phyloP scores from a whole-genome alignment of 179 eudicot genomes.

The Gypsophila paniculata region DNA sequence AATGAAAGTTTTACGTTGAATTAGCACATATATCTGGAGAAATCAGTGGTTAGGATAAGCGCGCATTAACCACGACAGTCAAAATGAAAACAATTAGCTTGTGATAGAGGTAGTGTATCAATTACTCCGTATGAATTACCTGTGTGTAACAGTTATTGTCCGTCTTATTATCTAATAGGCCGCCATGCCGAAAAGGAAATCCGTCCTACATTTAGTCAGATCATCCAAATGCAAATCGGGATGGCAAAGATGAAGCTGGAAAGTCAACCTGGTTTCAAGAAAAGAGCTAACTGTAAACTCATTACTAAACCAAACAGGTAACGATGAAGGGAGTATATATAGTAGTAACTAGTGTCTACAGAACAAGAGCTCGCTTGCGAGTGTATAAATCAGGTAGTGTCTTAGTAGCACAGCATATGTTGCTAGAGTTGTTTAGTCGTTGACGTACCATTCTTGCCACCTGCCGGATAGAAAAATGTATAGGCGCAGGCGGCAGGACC shows the following conservation, averaged over 20 bases:
- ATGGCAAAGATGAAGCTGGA: conserved; percentile 23
- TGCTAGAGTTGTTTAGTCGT: conserved; percentile 1
- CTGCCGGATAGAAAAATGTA: conserved; percentile 10
- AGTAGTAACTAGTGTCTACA: no score
- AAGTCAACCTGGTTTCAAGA: conserved; percentile 14
- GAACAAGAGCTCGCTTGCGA: not conserved
- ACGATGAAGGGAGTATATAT: conserved; percentile 6
- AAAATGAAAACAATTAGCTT: no score
- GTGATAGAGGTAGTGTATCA: not conserved
- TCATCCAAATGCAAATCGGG: conserved; percentile 30
- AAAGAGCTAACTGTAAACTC: conserved; percentile 14
- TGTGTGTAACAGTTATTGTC: not conserved
- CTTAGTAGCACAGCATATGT: conserved; percentile 9
- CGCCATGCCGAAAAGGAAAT: conserved; percentile 16
- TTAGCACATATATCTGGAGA: no score
- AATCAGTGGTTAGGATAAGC: no score
- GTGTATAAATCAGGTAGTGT: conserved; percentile 1
- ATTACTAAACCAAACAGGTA: conserved; percentile 19
- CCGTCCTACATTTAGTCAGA: conserved; percentile 18
- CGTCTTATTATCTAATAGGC: conserved; percentile 13
- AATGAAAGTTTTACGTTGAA: no score
- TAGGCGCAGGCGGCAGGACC: not conserved
- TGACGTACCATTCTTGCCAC: conserved; percentile 3
- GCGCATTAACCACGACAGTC: no score
- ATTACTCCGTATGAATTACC: no score